Evolutionary conservation across 1,139 yeast species (phyloP), one percentile per base, ranked within the genome.

Genomic region (Kodamaea plutei): DNA sequence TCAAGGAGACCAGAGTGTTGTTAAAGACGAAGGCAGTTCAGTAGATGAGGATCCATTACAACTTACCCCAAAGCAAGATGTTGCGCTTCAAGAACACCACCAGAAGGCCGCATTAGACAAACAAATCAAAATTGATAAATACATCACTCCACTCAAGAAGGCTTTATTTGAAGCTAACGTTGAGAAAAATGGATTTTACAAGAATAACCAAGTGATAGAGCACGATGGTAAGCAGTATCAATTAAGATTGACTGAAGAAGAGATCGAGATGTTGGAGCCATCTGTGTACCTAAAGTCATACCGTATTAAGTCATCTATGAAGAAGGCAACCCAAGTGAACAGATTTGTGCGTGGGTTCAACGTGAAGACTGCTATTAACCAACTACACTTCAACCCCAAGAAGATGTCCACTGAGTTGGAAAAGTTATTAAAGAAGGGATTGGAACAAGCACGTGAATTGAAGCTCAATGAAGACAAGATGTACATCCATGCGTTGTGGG

Each of bases 321-420:
- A 91, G 60, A 91, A 91, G 62, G 89, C 94, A 29, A 87, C 89
- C 8, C 69, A 79, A 26, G 84, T 88, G 32, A 69, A 87, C 43
- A 70, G 96, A 45, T 75, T 88, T 55, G 73, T 89, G 37, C 62
- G 83, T 32, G 82, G 83, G 26, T 63, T 82, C 61, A 73, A 76
- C 34, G 77, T 85, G 20, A 76, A 79, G 47, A 76, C 76, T 29
- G 97, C 97, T 35, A 83, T 91, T 43, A 85, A 91, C 30, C 97
- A 89, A 61, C 81, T 91, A 48, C 96, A 89, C 58, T 91, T 91
- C 64, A 78, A 81, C 52, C 73, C 79, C 30, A 87, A 87, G 61
- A 78, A 81, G 49, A 76, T 87, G 61, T 76, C 95, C 24, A 73
- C 82, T 31, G 95, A 87, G 45, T 71, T 88, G 37, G 91, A 80